Percentiles rank a stretch among this genome's conserved stretches.
phyloP scores from a whole-genome alignment of 2,329 filamentous ascomycete genomes.

The Pleoardoris graminearum region DNA sequence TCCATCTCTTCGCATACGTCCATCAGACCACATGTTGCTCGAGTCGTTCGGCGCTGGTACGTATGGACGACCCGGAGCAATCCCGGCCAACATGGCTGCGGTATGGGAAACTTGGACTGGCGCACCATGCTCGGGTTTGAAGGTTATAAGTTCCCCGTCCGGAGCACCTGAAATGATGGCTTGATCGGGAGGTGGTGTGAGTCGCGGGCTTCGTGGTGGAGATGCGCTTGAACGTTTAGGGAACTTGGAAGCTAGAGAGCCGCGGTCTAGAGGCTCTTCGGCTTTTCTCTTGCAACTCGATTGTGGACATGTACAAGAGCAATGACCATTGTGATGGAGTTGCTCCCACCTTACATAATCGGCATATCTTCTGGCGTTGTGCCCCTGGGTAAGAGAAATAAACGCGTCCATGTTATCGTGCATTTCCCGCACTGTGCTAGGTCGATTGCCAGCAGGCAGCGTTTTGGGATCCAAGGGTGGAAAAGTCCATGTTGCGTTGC shows the following conservation, averaged over 20 bases:
- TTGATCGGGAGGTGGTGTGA: constrained; percentile 2
- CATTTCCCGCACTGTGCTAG: not conserved
- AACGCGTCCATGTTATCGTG: not conserved
- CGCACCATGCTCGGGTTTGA: not conserved
- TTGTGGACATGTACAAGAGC: not conserved
- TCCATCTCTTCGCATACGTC: no score
- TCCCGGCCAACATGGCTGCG: not conserved
- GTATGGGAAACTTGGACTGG: not conserved
- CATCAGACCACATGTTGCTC: not conserved
- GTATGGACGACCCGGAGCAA: not conserved
- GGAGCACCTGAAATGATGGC: not conserved
- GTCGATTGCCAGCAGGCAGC: not conserved
- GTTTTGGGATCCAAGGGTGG: not conserved
- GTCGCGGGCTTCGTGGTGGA: not conserved
- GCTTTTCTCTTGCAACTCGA: constrained; percentile 2
- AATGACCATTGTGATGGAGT: not conserved
- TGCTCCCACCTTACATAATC: not conserved
- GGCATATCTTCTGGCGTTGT: not conserved
- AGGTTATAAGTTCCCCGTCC: not conserved
- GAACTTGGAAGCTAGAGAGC: not conserved
- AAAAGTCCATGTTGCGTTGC: not conserved
- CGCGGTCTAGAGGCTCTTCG: not conserved
- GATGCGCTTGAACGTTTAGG: not conserved
- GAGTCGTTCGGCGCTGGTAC: not conserved
- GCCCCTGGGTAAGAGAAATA: not conserved